phyloP scores from a whole-genome alignment of 1,284 basidiomycete genomes.

The Peniophora sp. region DNA sequence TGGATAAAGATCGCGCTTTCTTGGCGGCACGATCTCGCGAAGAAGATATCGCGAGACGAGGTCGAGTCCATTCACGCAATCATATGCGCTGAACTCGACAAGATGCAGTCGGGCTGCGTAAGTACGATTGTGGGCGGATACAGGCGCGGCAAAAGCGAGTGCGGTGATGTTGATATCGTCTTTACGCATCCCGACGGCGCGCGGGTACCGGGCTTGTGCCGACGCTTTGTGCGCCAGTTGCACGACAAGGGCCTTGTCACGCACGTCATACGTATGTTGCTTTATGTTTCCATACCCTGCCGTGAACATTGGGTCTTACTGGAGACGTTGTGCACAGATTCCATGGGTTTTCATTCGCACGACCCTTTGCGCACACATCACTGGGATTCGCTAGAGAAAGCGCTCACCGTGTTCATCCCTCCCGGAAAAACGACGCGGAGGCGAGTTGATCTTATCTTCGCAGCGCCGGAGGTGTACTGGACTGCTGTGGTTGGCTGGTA shows the following conservation, averaged over 20 bases:
- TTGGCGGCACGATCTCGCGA: constrained; percentile 41
- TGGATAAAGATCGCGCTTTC: constrained; percentile 44
- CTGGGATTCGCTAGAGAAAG: constrained; percentile 66
- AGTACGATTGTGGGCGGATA: constrained; percentile 74
- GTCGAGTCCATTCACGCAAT: constrained; percentile 57
- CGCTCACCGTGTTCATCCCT: constrained; percentile 58
- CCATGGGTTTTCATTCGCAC: constrained; percentile 48
- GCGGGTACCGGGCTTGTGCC: constrained; percentile 42
- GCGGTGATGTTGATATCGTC: constrained; percentile 76
- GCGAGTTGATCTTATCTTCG: constrained; percentile 71
- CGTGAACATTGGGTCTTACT: background rate
- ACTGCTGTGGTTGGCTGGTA: constrained; percentile 75
- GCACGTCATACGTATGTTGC: constrained; percentile 55
- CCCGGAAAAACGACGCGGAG: constrained; percentile 40
- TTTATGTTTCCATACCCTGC: background rate
- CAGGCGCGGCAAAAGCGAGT: constrained; percentile 63
- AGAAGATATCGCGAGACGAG: constrained; percentile 56
- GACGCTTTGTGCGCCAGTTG: constrained; percentile 42
- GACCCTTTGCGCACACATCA: constrained; percentile 45
- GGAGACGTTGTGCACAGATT: constrained; percentile 24
- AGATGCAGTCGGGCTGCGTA: constrained; percentile 50
- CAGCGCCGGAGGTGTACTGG: constrained; percentile 63
- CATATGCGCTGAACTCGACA: constrained; percentile 49
- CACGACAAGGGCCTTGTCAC: constrained; percentile 52
- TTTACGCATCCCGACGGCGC: constrained; percentile 55